A percentile compares a stretch with the other conserved stretches of the same genome.
Conservation (phyloP, 768 basidiomycete genomes). For the Filobasidium floriforme region DNA sequence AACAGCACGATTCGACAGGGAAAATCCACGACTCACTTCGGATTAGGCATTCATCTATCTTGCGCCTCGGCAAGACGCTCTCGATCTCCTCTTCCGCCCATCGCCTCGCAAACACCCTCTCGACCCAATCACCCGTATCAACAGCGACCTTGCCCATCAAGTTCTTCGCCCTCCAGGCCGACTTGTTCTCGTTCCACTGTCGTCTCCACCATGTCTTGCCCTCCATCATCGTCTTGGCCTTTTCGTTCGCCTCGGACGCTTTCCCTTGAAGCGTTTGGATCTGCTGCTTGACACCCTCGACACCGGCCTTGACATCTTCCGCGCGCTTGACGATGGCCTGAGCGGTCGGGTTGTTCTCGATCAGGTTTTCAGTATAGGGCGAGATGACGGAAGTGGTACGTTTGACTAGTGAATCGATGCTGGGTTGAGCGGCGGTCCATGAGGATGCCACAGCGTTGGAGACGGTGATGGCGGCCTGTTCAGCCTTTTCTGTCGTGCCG, state of each 20-base stretch:
- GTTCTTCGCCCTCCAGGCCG: neutral
- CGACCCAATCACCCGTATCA: slow-evolving; percentile 6
- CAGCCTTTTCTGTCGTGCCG: neutral
- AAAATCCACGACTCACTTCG: neutral
- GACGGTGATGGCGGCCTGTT: neutral
- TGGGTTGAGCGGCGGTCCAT: neutral
- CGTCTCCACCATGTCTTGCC: slow-evolving; percentile 1
- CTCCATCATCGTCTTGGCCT: slow-evolving; percentile 6
- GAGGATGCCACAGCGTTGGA: neutral
- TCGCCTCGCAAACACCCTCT: slow-evolving; percentile 25
- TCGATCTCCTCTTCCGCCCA: slow-evolving; percentile 21
- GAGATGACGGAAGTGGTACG: neutral
- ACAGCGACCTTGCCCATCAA: neutral
- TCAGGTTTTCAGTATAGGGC: neutral
- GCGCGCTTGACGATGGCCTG: neutral
- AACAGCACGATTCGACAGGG: too few relatives aligned
- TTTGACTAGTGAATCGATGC: neutral
- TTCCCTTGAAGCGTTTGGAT: neutral
- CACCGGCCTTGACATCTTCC: neutral
- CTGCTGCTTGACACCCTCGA: neutral
- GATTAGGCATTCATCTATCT: slow-evolving; percentile 13
- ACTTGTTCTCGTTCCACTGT: slow-evolving; percentile 1
- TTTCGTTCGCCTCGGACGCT: neutral
- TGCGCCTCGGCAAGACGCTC: slow-evolving; percentile 15
- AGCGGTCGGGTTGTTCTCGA: neutral